phyloP scores from a whole-genome alignment of 768 basidiomycete genomes.

The Epithele typhae region DNA sequence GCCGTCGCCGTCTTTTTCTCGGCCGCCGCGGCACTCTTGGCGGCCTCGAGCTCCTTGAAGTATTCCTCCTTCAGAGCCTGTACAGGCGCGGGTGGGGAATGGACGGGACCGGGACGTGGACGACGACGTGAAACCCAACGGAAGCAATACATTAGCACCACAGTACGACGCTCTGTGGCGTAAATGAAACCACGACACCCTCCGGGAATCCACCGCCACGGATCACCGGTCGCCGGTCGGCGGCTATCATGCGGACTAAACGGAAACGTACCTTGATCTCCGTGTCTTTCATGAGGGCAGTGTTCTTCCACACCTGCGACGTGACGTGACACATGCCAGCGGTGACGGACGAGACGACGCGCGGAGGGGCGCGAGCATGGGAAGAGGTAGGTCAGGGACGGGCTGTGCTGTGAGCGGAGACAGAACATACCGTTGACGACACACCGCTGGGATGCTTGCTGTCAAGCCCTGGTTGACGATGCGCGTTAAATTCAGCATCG shows the following conservation, averaged over 20 bases:
- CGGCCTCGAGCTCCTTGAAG: slow-evolving; percentile 41
- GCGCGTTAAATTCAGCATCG: too few relatives aligned
- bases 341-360: too few relatives aligned
- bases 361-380: too few relatives aligned
- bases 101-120: background rate
- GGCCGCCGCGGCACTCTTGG: slow-evolving; percentile 20
- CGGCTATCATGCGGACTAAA: background rate
- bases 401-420: too few relatives aligned
- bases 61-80: slow-evolving; percentile 64
- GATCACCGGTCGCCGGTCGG: background rate
- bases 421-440: slow-evolving; percentile 56
- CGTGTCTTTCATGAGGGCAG: slow-evolving; percentile 49
- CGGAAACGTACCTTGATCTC: slow-evolving; percentile 53
- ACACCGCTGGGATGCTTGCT: slow-evolving; percentile 76
- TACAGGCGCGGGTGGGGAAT: background rate
- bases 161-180: background rate
- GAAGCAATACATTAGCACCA: background rate
- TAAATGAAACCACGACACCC: background rate
- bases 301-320: slow-evolving; percentile 66
- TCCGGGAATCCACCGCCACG: too few relatives aligned
- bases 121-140: background rate
- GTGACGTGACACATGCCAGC: slow-evolving; percentile 2
- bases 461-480: slow-evolving; percentile 48
- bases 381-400: too few relatives aligned
- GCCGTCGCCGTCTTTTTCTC: slow-evolving; percentile 18